Base-by-base conservation (phyloP, 768 basidiomycete species). In the Trametes cubensis region DNA sequence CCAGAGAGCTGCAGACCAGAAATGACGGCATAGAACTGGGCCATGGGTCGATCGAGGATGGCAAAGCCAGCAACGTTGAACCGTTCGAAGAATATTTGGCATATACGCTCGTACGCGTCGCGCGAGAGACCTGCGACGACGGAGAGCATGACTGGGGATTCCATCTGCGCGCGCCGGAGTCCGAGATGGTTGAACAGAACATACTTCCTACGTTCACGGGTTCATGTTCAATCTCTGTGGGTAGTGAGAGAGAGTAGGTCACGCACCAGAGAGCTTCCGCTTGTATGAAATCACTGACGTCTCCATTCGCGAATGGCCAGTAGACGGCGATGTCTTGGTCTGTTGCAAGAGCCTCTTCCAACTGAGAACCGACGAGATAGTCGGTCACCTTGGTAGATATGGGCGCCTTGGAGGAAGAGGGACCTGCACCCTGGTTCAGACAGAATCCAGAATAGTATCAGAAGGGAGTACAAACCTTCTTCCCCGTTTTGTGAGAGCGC, bases 201-300 rank as follows among this genome's bases (percentile, higher is more conserved):
- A 68, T 95, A 79, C 78, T 95, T 95, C 91, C 94, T 95, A 76
- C 34, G 30, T 21, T 28, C 38, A 47, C 6, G 26, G 30, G 10
- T 6, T 11, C 34, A 13, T 41, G 26, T 38, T 47, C 40, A 21
- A 18, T 18, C 1, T 20, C n/a, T 26, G 21, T 10, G 34, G 28
- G 15, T 21, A 6, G 23, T 17, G 30, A 34, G 34, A 10, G 14
- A 26, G 11, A 45, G 42, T 51, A 46, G 15, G 21, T 13, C 0
- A 76, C 86, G 52, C 71, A 94, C 94, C 94, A 94, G 54, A 97
- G 79, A 0, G 93, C 95, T 72, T 96, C 94, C 18, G 92, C 90
- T 66, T 93, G 92, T 20, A 78, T 81, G 86, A 88, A 96, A 70
- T 95, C 89, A 17, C 76, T 79, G 60, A 95, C 78, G 67, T 85